Percentiles rank a stretch among this genome's conserved stretches.
phyloP scores from a whole-genome alignment of 2,329 filamentous ascomycete genomes.

The Lachnellula arida region DNA sequence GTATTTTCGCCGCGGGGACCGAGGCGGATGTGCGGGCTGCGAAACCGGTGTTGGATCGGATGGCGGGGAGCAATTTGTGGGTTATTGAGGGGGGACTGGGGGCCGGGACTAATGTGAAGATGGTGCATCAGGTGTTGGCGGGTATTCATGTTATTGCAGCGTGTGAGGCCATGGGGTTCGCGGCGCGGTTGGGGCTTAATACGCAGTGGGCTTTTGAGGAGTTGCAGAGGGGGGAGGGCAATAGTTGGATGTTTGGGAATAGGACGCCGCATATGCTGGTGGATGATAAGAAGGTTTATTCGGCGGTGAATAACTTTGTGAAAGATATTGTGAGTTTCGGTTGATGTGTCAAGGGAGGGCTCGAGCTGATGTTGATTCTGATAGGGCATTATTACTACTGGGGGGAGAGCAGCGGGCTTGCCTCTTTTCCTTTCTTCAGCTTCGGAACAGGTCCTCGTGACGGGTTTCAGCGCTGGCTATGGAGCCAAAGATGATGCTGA shows the following conservation, averaged over 20 bases:
- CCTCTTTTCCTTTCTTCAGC: conserved; percentile 35
- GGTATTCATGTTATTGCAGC: conserved; percentile 58
- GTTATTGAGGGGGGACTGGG: conserved; percentile 57
- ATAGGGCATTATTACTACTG: conserved; percentile 30
- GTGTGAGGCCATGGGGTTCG: conserved; percentile 57
- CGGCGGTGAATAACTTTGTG: conserved; percentile 35
- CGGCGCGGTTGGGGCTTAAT: conserved; percentile 50
- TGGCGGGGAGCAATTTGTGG: conserved; percentile 58
- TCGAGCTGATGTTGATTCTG: not conserved
- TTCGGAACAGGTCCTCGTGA: conserved; percentile 31
- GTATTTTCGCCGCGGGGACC: conserved; percentile 67
- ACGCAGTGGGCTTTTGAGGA: conserved; percentile 37
- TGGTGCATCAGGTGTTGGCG: conserved; percentile 59
- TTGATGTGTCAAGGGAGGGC: not conserved
- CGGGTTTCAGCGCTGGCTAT: conserved; percentile 17
- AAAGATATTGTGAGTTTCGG: conserved; percentile 33
- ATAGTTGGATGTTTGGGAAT: conserved; percentile 53
- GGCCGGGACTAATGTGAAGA: conserved; percentile 57
- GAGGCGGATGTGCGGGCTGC: conserved; percentile 53
- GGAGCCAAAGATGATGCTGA: conserved; percentile 23
- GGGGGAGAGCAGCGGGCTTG: conserved; percentile 30
- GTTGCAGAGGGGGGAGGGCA: conserved; percentile 14
- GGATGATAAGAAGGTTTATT: conserved; percentile 41
- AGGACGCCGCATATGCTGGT: conserved; percentile 49
- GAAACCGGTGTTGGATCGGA: conserved; percentile 54